Evolutionary conservation across 169 alveolate genomes (phyloP), one percentile per base, ranked within the genome.

Genomic region (Cryptosporidium ubiquitum): DNA sequence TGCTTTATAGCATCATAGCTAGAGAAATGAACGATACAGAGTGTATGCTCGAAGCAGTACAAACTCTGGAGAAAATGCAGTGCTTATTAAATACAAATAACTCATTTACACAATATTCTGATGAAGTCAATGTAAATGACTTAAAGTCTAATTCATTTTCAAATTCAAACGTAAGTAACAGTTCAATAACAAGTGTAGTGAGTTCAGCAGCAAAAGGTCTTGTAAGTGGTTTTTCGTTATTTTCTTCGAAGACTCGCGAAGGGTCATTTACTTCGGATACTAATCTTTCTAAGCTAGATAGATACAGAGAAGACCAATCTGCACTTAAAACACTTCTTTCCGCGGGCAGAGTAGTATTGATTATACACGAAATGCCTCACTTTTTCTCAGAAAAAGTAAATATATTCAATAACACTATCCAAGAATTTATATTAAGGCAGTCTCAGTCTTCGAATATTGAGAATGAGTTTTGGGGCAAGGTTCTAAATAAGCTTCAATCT

Each of bases 21-120:
- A 79, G 89, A 64, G 89, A 74, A 58, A 60, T 91, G 68, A 86
- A 85, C 33, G 94, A 91, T 57, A 75, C 91, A 3, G 94, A 91
- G 60, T 85, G 91, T 57, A 91, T 91, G 92, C 69, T 91, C 29
- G 91, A 85, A 16, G 92, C 92, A 20, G 89, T 91, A 10, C 84
- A 66, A 60, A 58, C 86, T 16, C 70, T 91, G 14, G 94, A 91
- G 73, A 84, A 85, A 58, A 61, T 91, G 84, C 89, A 79, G 20
- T 58, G 75, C 16, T 44, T 79, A 60, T 39, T 79, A 69, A 61
- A 61, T 20, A 7, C 75, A 14, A 79, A 79, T 42, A 31, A 16
- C 18, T 61, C 68, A 64, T 16, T 49, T 29, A 55, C 18, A 2
- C 47, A 39, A 12, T 18, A 29, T 31, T 18, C 31, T n/a, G 89